These are phyloP conservation scores for Saprolegnia diclina DNA, from an alignment of 352 stramenopile genomes.

Conservation along the genomic window DNA sequence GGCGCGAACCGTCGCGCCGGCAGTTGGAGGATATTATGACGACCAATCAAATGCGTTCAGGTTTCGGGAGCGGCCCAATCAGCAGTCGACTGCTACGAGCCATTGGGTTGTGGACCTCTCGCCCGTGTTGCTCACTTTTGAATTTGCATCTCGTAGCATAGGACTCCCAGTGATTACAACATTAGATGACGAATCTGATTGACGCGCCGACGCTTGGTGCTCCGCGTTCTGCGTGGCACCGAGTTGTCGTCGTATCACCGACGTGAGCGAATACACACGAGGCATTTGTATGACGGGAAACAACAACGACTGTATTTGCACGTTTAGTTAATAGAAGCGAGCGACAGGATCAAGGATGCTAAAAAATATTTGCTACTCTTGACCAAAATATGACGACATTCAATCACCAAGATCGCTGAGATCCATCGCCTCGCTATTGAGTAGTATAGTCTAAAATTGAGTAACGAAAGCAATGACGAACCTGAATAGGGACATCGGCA, in stretches of 20 bases:
- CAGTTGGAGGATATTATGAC: too few relatives aligned
- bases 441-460: too few relatives aligned
- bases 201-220: constrained; percentile 47
- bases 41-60: too few relatives aligned
- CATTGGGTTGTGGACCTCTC: too few relatives aligned
- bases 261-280: constrained; percentile 80
- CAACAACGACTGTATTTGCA: constrained; percentile 24
- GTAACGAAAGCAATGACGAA: constrained; percentile 69
- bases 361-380: constrained; percentile 90
- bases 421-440: constrained; percentile 32
- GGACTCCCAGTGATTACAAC: constrained; percentile 67
- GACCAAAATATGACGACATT: constrained; percentile 83
- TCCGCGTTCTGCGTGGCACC: constrained; percentile 73
- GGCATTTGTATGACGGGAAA: constrained; percentile 91
- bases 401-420: constrained; percentile 89
- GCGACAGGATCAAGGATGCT: constrained; percentile 61
- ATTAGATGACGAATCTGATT: constrained; percentile 89
- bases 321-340: constrained; percentile 13
- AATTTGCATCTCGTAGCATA: constrained; percentile 2
- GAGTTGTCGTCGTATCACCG: constrained; percentile 40
- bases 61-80: too few relatives aligned
- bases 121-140: too few relatives aligned
- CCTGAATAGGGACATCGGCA: constrained; percentile 87
- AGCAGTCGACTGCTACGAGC: too few relatives aligned
- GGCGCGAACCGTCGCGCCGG: too few relatives aligned